A percentile compares a stretch with the other conserved stretches of the same genome.
phyloP scores from a whole-genome alignment of 164 flowering plant genomes.

The Chimonanthus praecox region DNA sequence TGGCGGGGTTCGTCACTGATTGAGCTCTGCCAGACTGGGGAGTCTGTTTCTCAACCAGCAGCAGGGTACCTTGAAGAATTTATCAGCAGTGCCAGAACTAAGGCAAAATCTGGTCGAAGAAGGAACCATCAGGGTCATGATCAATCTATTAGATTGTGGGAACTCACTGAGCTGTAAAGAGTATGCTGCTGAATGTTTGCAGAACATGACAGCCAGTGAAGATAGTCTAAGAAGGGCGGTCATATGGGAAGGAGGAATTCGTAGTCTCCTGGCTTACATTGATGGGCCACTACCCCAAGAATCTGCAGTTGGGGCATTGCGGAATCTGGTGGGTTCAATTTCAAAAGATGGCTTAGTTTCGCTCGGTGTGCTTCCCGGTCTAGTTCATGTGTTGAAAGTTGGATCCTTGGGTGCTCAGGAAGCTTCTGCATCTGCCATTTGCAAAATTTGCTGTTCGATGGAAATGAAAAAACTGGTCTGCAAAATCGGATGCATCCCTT shows the following conservation, averaged over 20 bases:
- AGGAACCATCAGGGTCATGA: slow-evolving; percentile 66
- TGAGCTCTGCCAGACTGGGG: slow-evolving; percentile 63
- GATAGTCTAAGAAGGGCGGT: slow-evolving; percentile 51
- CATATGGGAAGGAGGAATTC: slow-evolving; percentile 63
- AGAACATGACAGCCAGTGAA: slow-evolving; percentile 66
- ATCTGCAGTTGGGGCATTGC: slow-evolving; percentile 78
- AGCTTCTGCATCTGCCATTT: slow-evolving; percentile 71
- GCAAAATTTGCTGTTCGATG: slow-evolving; percentile 45
- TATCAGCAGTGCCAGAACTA: slow-evolving; percentile 73
- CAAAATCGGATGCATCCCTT: slow-evolving; percentile 67
- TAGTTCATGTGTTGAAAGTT: slow-evolving; percentile 65
- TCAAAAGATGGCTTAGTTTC: slow-evolving; percentile 43
- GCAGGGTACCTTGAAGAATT: slow-evolving; percentile 67
- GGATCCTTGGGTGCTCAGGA: slow-evolving; percentile 81
- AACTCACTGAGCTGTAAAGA: slow-evolving; percentile 67
- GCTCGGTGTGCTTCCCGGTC: slow-evolving; percentile 50
- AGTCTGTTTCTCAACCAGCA: slow-evolving; percentile 73
- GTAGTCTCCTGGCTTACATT: slow-evolving; percentile 55
- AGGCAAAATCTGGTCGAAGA: slow-evolving; percentile 68
- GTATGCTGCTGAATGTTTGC: slow-evolving; percentile 87
- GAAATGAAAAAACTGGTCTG: slow-evolving; percentile 69
- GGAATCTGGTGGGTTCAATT: slow-evolving; percentile 60
- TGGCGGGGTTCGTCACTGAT: slow-evolving; percentile 73
- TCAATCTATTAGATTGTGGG: slow-evolving; percentile 64
- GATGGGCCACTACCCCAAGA: slow-evolving; percentile 85